Conservation (phyloP, 2,329 filamentous ascomycete genomes). For the Aspergillus sp. region DNA sequence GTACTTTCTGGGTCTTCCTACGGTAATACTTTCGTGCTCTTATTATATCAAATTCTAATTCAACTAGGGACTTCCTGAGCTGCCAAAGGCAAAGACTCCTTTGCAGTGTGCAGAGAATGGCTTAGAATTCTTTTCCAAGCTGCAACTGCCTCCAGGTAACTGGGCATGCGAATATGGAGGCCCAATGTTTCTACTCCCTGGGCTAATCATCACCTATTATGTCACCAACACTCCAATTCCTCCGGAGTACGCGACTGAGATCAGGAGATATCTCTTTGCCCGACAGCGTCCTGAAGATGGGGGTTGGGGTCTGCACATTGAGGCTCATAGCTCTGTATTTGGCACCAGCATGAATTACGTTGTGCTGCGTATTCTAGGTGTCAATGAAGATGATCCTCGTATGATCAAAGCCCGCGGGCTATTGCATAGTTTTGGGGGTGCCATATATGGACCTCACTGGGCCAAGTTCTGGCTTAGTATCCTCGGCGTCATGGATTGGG, state of each 20-base stretch:
- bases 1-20: conserved; percentile 76
- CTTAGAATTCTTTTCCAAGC: conserved; percentile 80
- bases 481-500: conserved; percentile 81
- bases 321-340: conserved; percentile 88
- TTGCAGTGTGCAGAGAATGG: conserved; percentile 79
- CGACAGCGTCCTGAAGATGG: conserved; percentile 83
- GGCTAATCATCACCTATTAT: conserved; percentile 82
- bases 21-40: conserved; percentile 53
- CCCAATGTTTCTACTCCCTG: conserved; percentile 91
- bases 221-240: conserved; percentile 85
- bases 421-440: conserved; percentile 83
- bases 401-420: conserved; percentile 82
- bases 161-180: conserved; percentile 98
- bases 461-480: conserved; percentile 93
- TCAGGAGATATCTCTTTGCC: conserved; percentile 87
- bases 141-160: conserved; percentile 85
- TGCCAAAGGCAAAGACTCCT: conserved; percentile 69
- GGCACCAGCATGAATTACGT: conserved; percentile 89
- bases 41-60: conserved; percentile 1
- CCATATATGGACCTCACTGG: conserved; percentile 85
- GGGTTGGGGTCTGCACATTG: conserved; percentile 96
- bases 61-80: conserved; percentile 67
- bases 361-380: conserved; percentile 75
- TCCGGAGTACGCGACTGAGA: conserved; percentile 76
- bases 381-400: conserved; percentile 75